Base-by-base conservation (phyloP, 768 basidiomycete genomes). In the Sutorius australiensis region DNA sequence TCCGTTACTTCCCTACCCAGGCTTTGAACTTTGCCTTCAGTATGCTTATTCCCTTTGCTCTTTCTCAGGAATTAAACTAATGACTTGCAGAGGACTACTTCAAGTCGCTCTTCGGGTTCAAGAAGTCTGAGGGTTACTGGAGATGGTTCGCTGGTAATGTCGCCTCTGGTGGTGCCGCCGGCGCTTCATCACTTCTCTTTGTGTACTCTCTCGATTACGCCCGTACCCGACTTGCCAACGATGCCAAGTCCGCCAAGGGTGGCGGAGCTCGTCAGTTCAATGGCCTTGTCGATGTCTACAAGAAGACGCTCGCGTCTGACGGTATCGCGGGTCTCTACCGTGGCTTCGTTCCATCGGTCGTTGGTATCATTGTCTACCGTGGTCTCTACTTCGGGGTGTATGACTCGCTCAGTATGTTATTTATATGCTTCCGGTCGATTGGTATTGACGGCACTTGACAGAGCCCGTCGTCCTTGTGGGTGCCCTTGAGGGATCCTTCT, bases 1-100 rank as follows among this genome's bases (percentile, higher is more conserved):
- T 99, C 79, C 95, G 97, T 73, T 99, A 99, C 89, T 99, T 99
- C 93, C 97, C 97, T 48, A 99, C 97, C 53, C 95, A 99, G 75
- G 97, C 97, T 37, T 77, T 98, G 66, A 99, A 99, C 90, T 98
- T 99, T 68, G 95, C 95, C 72, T 98, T 98, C 89, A 98, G 91
- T 97, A 64, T 64, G 93, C 84, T 38, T 62, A 45, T 54, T 17
- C 6, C 5, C 1, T 1, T 14, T 37, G 0, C 37, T 14, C 6
- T 30, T 6, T 43, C 12, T 17, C 33, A 2, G 48, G 2, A 28
- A n/a, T 61, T 58, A 50, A 58, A 53, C 28, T 10, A 16, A 34
- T 48, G 13, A 24, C 4, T 36, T 14, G 43, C 64, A 65, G 90
- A 95, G 92, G 92, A 95, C 67, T 95, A 95, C 82, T 95, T 95